Evolutionary conservation across 208 protist genomes (phyloP), one percentile per base, ranked within the genome.

Genomic region (Acanthamoeba sp.): DNA sequence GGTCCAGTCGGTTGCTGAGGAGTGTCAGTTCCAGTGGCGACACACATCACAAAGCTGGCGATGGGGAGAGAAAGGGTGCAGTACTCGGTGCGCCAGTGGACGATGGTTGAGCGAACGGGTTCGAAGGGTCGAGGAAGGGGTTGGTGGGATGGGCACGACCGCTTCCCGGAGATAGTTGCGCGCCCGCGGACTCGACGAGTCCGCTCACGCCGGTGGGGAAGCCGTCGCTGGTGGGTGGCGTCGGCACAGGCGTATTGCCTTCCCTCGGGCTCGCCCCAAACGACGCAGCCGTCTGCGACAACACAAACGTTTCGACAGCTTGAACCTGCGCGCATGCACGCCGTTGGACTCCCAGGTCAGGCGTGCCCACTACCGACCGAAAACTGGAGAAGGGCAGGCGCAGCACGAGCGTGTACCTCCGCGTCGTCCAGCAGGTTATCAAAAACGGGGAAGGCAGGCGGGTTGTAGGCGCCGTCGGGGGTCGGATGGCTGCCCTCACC

Each of bases 361-460:
- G 50, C 16, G 18, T 20, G 18, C 50, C 6, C 50, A 55, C 18
- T 14, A 55, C 2, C 18, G 18, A 55, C 18, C 0, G 50, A 14
- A 55, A 22, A 14, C 18, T 24, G 2, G 50, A 6, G 18, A 14
- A 0, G 50, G 50, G 36, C 66, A 29, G 12, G 16, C 32, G 27
- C 32, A 14, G 27, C 55, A 12, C 12, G 16, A 22, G 66, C n/a
- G 12, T 36, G 66, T 42, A 78, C 71, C 40, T 82, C 71, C 1
- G 71, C 71, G 27, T 82, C 71, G 71, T 82, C 71, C n/a, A 82
- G 71, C 10, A 82, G 71, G 40, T 82, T 82, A 38, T 82, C 71
- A 50, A 82, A 82, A 32, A 82, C 24, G 71, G 71, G 71, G 27
- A 40, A 71, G 62, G 62, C 12, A 3, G 62, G 62, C 29, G 62